Conservation (phyloP, 495 filamentous ascomycete species). For the Parachaetomium inaequale region DNA sequence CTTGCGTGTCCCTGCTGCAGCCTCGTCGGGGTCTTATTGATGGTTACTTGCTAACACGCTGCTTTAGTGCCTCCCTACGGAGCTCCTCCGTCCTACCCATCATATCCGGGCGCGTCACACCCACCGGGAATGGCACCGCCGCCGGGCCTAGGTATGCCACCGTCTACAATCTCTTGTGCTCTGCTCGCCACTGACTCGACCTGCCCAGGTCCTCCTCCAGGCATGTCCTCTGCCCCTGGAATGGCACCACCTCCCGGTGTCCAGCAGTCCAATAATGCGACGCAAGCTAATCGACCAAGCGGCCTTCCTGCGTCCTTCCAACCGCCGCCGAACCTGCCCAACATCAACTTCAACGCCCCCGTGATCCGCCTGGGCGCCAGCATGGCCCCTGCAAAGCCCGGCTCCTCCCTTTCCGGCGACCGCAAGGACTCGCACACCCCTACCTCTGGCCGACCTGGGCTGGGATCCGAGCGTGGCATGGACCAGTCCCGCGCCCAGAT, state of each 20-base stretch:
- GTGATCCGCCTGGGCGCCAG: constrained; percentile 86
- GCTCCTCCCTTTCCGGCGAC: constrained; percentile 47
- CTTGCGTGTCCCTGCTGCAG: background rate
- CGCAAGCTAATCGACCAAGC: constrained; percentile 69
- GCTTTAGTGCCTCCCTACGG: constrained; percentile 56
- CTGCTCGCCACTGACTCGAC: background rate
- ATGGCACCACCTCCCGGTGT: constrained; percentile 75
- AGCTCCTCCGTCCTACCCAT: constrained; percentile 65
- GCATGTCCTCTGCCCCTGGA: constrained; percentile 75
- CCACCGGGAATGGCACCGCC: constrained; percentile 68
- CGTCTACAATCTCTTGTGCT: constrained; percentile 9
- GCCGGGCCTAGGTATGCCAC: constrained; percentile 76
- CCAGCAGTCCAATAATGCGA: constrained; percentile 61
- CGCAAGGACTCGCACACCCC: constrained; percentile 37
- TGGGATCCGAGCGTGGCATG: constrained; percentile 61
- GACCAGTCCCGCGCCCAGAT: constrained; percentile 67
- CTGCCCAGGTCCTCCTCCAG: constrained; percentile 58
- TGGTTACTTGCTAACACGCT: constrained; percentile 16
- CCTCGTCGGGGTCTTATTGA: background rate
- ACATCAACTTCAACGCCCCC: constrained; percentile 97
- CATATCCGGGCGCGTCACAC: constrained; percentile 62
- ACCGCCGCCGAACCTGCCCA: constrained; percentile 86
- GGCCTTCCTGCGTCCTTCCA: constrained; percentile 83
- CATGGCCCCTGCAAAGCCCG: constrained; percentile 61
- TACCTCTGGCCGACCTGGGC: constrained; percentile 55